phyloP scores from a whole-genome alignment of 352 stramenopile genomes.

The Globisporangium iwayamae region DNA sequence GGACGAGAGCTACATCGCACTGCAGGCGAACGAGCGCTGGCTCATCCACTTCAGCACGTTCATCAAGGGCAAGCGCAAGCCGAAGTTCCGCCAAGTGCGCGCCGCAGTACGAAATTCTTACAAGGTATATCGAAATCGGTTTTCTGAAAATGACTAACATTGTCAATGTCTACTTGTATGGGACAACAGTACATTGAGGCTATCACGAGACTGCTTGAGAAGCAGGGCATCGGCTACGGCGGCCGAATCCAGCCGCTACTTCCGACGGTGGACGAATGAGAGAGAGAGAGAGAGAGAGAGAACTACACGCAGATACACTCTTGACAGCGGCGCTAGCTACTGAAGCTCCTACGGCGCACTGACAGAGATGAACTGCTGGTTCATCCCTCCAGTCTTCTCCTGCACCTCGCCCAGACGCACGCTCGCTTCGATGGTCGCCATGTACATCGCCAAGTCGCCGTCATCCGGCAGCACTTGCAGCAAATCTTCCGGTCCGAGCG shows the following conservation, averaged over 20 bases:
- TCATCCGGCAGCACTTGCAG: conserved; percentile 78
- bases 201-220: conserved; percentile 62
- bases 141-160: not conserved
- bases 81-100: conserved; percentile 47
- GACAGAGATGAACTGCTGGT: conserved; percentile 3
- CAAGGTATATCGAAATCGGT: conserved; percentile 1
- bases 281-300: conserved; percentile 3
- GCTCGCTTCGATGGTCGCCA: conserved; percentile 68
- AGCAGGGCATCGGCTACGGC: conserved; percentile 32
- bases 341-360: conserved; percentile 3
- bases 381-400: conserved; percentile 20
- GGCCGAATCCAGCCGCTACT: not conserved
- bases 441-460: conserved; percentile 67
- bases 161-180: not conserved
- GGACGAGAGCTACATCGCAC: conserved; percentile 45
- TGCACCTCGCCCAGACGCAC: conserved; percentile 43
- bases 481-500: conserved; percentile 69
- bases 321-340: not conserved
- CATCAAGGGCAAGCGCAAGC: conserved; percentile 40
- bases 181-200: conserved; percentile 56
- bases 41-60: conserved; percentile 56
- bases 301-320: not conserved
- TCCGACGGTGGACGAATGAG: conserved; percentile 8
- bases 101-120: conserved; percentile 26
- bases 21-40: conserved; percentile 46